Base-by-base conservation (phyloP, 192 early-diverging fungal genomes). In the Irineochytrium annulatum region DNA sequence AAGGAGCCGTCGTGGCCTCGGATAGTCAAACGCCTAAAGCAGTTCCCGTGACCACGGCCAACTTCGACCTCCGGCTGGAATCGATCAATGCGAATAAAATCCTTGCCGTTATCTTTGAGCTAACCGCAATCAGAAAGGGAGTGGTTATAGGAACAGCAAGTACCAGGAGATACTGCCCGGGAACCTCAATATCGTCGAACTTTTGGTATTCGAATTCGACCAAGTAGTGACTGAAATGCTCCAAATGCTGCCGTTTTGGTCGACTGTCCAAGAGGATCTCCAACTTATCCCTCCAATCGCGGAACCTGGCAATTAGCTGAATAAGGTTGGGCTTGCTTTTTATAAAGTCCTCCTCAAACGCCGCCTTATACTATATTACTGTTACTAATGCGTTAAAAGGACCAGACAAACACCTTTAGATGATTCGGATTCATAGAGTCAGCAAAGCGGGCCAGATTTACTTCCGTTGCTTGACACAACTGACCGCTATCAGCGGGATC, bases 201-300 rank as follows among this genome's bases (percentile, higher is more conserved):
- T 95, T 96, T 67, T 93, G 89, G 70, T 96, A 91, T 66, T 98
- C 94, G 79, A 99, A 98, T 71, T 99, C 97, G 6, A 90, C 92
- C 45, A 99, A 71, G 76, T 94, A 96, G 41, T 91, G 89, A 32
- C 87, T 90, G 66, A 88, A 91, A 59, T 89, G 80, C 62, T 96
- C 91, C 2, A 97, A 76, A 69, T 89, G 84, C 53, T 90, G 91
- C 45, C 76, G 79, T 28, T 81, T 69, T n/a, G 94, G 91, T 34
- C 92, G 85, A 60, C 78, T 79, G 54, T 91, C 89, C 48, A 99
- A 74, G 34, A 90, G 77, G 28, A 83, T 82, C 63, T 96, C 92
- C 68, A 98, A 87, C 55, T 89, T 88, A 71, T 97, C 91, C 45
- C 94, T 81, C 97, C 95, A 99, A 52, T 85, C 84, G 58, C 94